Percentiles rank a stretch among this genome's conserved stretches.
Conservation (phyloP, 2,329 filamentous ascomycete genomes). For the Phaeosphaeriaceae sp. region DNA sequence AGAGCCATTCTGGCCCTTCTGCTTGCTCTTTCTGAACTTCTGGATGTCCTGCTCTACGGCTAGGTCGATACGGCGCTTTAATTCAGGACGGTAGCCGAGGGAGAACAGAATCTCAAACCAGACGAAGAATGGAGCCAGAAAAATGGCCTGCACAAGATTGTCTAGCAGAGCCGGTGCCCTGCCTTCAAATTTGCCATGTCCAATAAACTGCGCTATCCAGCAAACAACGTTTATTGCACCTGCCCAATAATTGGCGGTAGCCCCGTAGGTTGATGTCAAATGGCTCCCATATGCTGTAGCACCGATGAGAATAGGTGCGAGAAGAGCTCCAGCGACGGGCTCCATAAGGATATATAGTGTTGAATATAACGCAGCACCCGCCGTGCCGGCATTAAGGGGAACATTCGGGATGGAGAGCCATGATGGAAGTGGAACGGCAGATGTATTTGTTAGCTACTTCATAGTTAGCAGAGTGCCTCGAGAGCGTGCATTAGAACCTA, state of each 20-base stretch:
- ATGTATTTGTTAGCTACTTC: constrained; percentile 62
- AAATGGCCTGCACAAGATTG: constrained; percentile 88
- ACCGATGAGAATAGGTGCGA: constrained; percentile 77
- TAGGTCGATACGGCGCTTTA: constrained; percentile 80
- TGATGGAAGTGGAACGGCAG: constrained; percentile 61
- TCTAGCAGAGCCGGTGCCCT: constrained; percentile 88
- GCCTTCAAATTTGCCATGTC: constrained; percentile 87
- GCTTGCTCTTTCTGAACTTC: constrained; percentile 69
- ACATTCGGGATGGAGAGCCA: constrained; percentile 62
- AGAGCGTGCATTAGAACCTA: constrained; percentile 52
- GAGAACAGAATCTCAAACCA: constrained; percentile 94
- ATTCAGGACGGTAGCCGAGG: constrained; percentile 86
- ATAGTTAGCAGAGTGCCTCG: constrained; percentile 12
- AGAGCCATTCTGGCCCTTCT: constrained; percentile 46
- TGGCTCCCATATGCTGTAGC: constrained; percentile 79
- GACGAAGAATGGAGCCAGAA: constrained; percentile 93
- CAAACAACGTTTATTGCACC: constrained; percentile 71
- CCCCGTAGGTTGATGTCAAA: constrained; percentile 68
- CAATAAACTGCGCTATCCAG: constrained; percentile 91
- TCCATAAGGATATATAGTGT: constrained; percentile 89
- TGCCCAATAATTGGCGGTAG: constrained; percentile 68
- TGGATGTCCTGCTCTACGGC: constrained; percentile 77
- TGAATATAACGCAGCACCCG: constrained; percentile 68
- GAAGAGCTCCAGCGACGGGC: constrained; percentile 82
- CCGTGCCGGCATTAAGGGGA: constrained; percentile 65